Evolutionary conservation across 768 basidiomycete species (phyloP).

Genomic region (Suillus paluster): DNA sequence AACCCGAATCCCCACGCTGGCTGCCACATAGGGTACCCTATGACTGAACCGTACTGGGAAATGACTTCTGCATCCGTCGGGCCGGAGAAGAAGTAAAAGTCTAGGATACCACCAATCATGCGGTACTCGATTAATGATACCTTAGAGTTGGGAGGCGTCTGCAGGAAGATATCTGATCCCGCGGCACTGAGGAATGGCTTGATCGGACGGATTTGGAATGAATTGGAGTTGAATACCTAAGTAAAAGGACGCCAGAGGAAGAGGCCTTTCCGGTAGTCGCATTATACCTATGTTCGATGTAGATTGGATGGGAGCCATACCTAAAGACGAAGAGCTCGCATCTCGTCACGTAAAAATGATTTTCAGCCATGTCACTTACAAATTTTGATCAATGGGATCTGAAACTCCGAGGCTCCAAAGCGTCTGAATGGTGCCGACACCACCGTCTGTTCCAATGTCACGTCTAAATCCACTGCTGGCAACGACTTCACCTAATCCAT

Average conservation of each 20-base stretch:
- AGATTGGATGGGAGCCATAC: slow-evolving; percentile 77
- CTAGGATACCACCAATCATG: slow-evolving; percentile 74
- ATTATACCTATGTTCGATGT: slow-evolving; percentile 73
- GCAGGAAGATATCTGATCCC: slow-evolving; percentile 71
- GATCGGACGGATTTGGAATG: slow-evolving; percentile 1
- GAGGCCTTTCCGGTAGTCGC: slow-evolving; percentile 50
- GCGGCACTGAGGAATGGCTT: slow-evolving; percentile 50
- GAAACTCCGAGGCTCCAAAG: slow-evolving; percentile 66
- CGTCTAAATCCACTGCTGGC: slow-evolving; percentile 72
- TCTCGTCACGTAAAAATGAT: slow-evolving; percentile 2
- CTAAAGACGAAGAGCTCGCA: slow-evolving; percentile 30
- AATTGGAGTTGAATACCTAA: slow-evolving; percentile 47
- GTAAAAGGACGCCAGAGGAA: slow-evolving; percentile 80
- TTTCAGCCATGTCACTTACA: slow-evolving; percentile 45
- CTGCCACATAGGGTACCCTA: slow-evolving; percentile 73
- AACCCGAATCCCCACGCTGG: slow-evolving; percentile 81
- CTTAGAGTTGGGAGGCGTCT: slow-evolving; percentile 56
- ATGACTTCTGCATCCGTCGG: slow-evolving; percentile 56
- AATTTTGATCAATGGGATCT: slow-evolving; percentile 69
- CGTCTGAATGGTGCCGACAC: slow-evolving; percentile 62
- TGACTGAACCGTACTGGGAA: slow-evolving; percentile 69
- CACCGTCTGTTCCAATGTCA: slow-evolving; percentile 54
- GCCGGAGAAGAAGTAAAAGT: slow-evolving; percentile 80
- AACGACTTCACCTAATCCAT: slow-evolving; percentile 77
- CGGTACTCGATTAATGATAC: slow-evolving; percentile 73